Conservation (phyloP, 1,284 basidiomycete species). For the Malassezia sympodialis region DNA sequence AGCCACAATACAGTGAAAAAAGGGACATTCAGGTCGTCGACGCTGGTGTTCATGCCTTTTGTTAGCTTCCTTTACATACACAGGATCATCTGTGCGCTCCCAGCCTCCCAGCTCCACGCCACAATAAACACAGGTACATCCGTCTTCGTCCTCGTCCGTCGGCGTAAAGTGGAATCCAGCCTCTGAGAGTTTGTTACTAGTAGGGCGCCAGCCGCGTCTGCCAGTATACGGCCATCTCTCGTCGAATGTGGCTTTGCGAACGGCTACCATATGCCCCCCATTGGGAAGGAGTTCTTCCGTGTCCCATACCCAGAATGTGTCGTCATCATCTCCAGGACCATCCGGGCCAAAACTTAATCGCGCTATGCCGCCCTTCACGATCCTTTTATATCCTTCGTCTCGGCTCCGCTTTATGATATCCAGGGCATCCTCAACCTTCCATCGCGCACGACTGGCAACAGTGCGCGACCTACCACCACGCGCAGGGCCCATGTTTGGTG, state of each 20-base stretch:
- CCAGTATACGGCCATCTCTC: slow-evolving; percentile 41
- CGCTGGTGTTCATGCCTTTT: slow-evolving; percentile 36
- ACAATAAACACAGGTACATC: slow-evolving; percentile 46
- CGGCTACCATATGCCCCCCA: slow-evolving; percentile 31
- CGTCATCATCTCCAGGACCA: slow-evolving; percentile 16
- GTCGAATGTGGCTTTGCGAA: slow-evolving; percentile 40
- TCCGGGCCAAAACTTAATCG: slow-evolving; percentile 8
- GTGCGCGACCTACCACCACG: neutral
- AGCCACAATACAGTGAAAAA: slow-evolving; percentile 33
- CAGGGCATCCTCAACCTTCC: slow-evolving; percentile 9
- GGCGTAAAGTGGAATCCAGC: slow-evolving; percentile 46
- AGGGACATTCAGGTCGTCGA: slow-evolving; percentile 39
- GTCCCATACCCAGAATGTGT: slow-evolving; percentile 20
- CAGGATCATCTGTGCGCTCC: slow-evolving; percentile 46
- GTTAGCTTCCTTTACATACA: slow-evolving; percentile 16
- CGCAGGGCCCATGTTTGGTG: slow-evolving; percentile 1
- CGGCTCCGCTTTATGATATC: slow-evolving; percentile 3
- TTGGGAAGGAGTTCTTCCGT: slow-evolving; percentile 29
- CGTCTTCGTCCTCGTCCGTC: slow-evolving; percentile 34
- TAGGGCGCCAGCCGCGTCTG: slow-evolving; percentile 47
- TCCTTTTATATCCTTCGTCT: neutral
- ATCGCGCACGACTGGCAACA: slow-evolving; percentile 3
- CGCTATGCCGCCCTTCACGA: slow-evolving; percentile 10
- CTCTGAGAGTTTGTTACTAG: slow-evolving; percentile 45
- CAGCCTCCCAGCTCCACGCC: slow-evolving; percentile 39